A percentile compares a stretch with the other conserved stretches of the same genome.
phyloP scores from a whole-genome alignment of 2,329 filamentous ascomycete species.

The Microdochium nivale region DNA sequence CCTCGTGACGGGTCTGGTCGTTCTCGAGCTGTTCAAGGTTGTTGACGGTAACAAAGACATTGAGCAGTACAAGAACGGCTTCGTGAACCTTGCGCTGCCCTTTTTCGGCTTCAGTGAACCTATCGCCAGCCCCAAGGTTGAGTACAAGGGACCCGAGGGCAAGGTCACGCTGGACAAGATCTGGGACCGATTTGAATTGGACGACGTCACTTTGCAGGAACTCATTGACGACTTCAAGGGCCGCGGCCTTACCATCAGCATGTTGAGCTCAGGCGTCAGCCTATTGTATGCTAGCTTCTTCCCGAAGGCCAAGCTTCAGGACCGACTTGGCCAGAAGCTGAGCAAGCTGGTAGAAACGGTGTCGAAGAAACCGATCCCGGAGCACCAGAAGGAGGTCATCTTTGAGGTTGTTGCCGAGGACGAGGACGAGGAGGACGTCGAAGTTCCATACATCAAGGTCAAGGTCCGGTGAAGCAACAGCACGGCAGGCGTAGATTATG shows the following conservation, averaged over 20 bases:
- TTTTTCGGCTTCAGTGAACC: constrained; percentile 99
- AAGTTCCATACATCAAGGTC: constrained; percentile 94
- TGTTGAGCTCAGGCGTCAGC: constrained; percentile 97
- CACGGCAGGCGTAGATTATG: neutral
- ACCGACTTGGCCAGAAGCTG: constrained; percentile 73
- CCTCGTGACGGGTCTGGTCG: constrained; percentile 85
- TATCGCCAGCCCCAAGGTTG: constrained; percentile 86
- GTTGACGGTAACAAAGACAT: constrained; percentile 93
- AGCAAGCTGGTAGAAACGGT: constrained; percentile 82
- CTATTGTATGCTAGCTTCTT: constrained; percentile 93
- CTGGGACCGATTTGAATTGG: constrained; percentile 93
- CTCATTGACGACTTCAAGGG: constrained; percentile 76
- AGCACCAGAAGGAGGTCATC: constrained; percentile 90
- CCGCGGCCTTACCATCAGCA: constrained; percentile 73
- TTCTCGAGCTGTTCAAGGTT: constrained; percentile 92
- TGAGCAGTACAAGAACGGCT: constrained; percentile 99
- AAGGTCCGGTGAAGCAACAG: constrained; percentile 42
- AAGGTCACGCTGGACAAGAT: constrained; percentile 88
- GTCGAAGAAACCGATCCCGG: constrained; percentile 84
- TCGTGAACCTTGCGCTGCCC: constrained; percentile 89
- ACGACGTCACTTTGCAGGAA: constrained; percentile 75
- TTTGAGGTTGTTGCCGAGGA: constrained; percentile 95
- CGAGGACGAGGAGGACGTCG: constrained; percentile 81
- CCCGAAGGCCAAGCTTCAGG: constrained; percentile 67
- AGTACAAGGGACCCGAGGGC: constrained; percentile 70